Evolutionary conservation across 371 early-diverging fungal genomes (phyloP).

Genomic region (Mucor velutinosus): DNA sequence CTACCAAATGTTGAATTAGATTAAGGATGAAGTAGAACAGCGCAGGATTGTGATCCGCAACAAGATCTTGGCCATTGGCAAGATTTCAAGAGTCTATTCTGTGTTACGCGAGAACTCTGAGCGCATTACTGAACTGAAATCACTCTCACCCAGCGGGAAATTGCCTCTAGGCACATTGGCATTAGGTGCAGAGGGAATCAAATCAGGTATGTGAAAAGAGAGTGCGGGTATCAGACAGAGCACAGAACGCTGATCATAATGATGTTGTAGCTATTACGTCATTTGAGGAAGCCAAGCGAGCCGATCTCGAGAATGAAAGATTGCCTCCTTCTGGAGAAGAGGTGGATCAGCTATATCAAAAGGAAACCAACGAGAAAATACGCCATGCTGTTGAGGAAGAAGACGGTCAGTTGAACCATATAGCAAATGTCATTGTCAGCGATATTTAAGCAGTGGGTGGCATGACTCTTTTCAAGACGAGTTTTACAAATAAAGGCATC

Average conservation of each 20-base stretch:
- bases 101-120: constrained; percentile 90
- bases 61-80: constrained; percentile 93
- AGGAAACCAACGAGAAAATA: constrained; percentile 51
- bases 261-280: constrained; percentile 69
- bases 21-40: constrained; percentile 38
- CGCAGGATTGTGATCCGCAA: constrained; percentile 77
- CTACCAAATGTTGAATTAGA: too few species aligned
- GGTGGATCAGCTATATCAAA: constrained; percentile 47
- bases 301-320: constrained; percentile 91
- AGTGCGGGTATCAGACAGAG: not conserved
- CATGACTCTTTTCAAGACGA: not conserved
- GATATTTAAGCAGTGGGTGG: not conserved
- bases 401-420: constrained; percentile 40
- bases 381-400: constrained; percentile 52
- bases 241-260: not conserved
- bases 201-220: constrained; percentile 55
- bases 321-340: constrained; percentile 79
- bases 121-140: constrained; percentile 89
- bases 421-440: constrained; percentile 49
- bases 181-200: constrained; percentile 89
- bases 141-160: constrained; percentile 74
- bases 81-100: constrained; percentile 86
- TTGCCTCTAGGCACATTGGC: constrained; percentile 86
- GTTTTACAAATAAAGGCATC: not conserved
- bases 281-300: constrained; percentile 91